Conservation (phyloP, 495 filamentous ascomycete genomes). For the Amorphotheca resinae region DNA sequence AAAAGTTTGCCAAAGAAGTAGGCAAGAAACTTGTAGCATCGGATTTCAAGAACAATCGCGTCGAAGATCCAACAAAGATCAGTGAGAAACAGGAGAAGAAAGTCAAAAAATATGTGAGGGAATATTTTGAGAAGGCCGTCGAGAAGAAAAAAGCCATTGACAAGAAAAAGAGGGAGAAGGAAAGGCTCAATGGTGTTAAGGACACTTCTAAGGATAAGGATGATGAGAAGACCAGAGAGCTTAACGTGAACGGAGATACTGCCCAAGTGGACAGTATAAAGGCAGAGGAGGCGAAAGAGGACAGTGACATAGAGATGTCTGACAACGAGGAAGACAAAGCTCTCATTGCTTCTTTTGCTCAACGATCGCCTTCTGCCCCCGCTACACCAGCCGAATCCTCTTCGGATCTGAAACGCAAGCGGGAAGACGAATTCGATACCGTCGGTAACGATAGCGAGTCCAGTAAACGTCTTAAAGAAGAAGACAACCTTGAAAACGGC, state of each 20-base stretch:
- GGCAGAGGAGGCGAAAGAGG: slow-evolving; percentile 19
- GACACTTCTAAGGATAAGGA: slow-evolving; percentile 11
- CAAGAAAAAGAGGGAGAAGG: slow-evolving; percentile 44
- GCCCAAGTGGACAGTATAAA: slow-evolving; percentile 5
- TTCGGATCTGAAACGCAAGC: slow-evolving; percentile 50
- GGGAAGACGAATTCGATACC: slow-evolving; percentile 28
- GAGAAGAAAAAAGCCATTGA: slow-evolving; percentile 60
- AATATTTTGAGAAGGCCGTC: slow-evolving; percentile 76
- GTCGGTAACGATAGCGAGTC: slow-evolving; percentile 23
- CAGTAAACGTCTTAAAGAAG: slow-evolving; percentile 37
- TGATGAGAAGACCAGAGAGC: too few species aligned
- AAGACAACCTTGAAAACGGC: slow-evolving; percentile 9
- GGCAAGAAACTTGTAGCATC: slow-evolving; percentile 78
- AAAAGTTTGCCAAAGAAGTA: slow-evolving; percentile 76
- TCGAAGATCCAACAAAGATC: slow-evolving; percentile 71
- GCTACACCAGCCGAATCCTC: not conserved
- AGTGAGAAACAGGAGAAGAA: slow-evolving; percentile 67
- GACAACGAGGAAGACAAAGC: slow-evolving; percentile 38
- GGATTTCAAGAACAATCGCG: slow-evolving; percentile 77
- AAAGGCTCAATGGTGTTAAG: slow-evolving; percentile 13
- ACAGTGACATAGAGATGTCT: slow-evolving; percentile 39
- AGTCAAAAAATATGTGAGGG: slow-evolving; percentile 67
- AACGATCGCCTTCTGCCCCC: not conserved
- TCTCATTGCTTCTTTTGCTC: slow-evolving; percentile 1
- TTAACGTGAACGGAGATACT: slow-evolving; percentile 26